Evolutionary conservation across 345 rosid genomes (phyloP), one percentile per base, ranked within the genome.

Genomic region (Psidium friedrichsthalianum): DNA sequence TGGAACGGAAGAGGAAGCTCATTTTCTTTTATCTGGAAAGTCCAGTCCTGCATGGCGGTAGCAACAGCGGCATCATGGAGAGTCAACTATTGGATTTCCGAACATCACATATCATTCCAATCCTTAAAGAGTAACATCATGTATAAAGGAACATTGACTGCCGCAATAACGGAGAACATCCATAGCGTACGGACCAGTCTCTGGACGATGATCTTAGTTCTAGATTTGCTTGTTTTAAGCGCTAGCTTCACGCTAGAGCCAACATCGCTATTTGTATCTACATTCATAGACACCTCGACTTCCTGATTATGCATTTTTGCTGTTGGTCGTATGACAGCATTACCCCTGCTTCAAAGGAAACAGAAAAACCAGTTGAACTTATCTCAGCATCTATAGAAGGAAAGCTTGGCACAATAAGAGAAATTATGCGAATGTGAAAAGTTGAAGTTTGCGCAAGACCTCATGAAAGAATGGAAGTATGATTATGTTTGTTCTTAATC

Each of bases 111-210:
- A 82, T 94, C 95, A 56, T 93, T 89, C 98, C 98, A 95, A 90
- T 96, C 98, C 90, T 96, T 96, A 89, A 96, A 96, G 84, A 96
- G 91, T 90, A 96, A 87, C 98, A 94, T 92, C 94, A 95, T 91
- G 92, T 95, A 95, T 54, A 95, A 90, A 82, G 98, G 93, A 86
- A 93, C 87, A 80, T 96, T 94, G 27, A 93, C 90, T 0, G 91
- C 92, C 24, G 98, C 98, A 82, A 95, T 90, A 83, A 93, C 87
- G 15, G 88, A 82, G 85, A 92, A 11, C 95, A 93, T 93, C 86
- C 89, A 88, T 86, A 94, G 86, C 6, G 91, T 85, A 54, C 96
- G 88, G 84, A 90, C 83, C 82, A 92, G 83, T 91, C 98, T 94
- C 29, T 90, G 94, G 85, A 93, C 87, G 58, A 93, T 85, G 53